phyloP scores from a whole-genome alignment of 2,329 filamentous ascomycete species.

The Alternaria viburni region DNA sequence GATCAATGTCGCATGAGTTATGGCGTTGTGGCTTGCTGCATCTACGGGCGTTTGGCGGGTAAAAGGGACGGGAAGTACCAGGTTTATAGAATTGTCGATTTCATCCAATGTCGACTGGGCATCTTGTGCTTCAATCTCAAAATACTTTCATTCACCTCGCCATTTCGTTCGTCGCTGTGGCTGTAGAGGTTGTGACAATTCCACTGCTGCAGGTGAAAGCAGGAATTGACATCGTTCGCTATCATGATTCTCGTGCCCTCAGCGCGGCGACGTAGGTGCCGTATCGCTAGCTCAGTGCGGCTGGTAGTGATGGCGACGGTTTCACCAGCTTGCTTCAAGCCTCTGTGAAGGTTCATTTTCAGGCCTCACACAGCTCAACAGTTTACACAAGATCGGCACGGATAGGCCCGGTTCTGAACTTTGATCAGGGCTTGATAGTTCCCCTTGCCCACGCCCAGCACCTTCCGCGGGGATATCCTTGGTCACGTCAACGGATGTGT shows the following conservation, averaged over 20 bases:
- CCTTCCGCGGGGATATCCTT: not conserved
- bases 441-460: not conserved
- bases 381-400: not conserved
- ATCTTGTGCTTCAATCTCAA: not conserved
- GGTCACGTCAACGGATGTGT: not conserved
- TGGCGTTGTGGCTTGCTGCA: conserved; percentile 9
- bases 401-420: not conserved
- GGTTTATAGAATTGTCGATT: not conserved
- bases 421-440: not conserved
- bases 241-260: not conserved
- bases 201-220: not conserved
- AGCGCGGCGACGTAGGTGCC: not conserved
- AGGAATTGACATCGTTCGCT: not conserved
- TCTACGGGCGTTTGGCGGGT: conserved; percentile 8
- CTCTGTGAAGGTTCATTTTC: not conserved
- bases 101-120: not conserved
- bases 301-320: not conserved
- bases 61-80: not conserved
- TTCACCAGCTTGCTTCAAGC: not conserved
- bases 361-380: not conserved
- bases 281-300: not conserved
- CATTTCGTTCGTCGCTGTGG: not conserved
- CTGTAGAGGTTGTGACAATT: not conserved
- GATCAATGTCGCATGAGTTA: not conserved
- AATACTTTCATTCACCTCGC: not conserved